Evolutionary conservation across 2,329 filamentous ascomycete genomes (phyloP), one percentile per base, ranked within the genome.

Genomic region (Penicillium oxalicum): DNA sequence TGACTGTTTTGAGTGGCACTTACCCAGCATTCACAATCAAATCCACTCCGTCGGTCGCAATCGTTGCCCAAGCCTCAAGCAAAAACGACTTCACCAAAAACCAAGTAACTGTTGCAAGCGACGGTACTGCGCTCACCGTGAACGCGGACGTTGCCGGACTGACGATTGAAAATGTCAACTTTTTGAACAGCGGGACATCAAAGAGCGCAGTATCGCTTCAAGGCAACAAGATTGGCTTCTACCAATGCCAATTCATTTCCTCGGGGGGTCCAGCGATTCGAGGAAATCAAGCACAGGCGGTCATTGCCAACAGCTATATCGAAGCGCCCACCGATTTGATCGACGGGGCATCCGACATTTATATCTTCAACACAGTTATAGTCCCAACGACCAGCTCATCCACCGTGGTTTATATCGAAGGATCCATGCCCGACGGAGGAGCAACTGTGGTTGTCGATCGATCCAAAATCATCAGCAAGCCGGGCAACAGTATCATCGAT

Each of bases 251-350:
- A 13, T 64, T 76, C 4, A 56, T 75, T 4, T 67, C 71, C 5
- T 65, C 68, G 0, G 71, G 73, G 11, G 53, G 52, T 5, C 54
- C 57, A 25, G 61, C 57, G 3, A 59, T 68, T 6, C 62, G 55
- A 4, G 54, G 63, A 4, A 59, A 62, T 1, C 54, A 58, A 8
- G 68, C 70, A 3, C 59, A 69, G 0, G 66, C 63, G 1, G 53
- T 77, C 26, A 65, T 76, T 25, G 70, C 71, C 7, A 67, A 74
- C 51, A 74, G 70, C 0, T 75, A 74, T 47, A 63, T 77, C 7
- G 70, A 76, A 49, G 73, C 70, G 2, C 52, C 63, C 5, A 69
- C 73, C 42, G 74, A 74, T 52, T 53, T 72, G 1, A 65, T 77
- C 43, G 70, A 69, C 48, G 66, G 68, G 33, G 70, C 66, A 9